A percentile compares a stretch with the other conserved stretches of the same genome.
Evolutionary conservation across 164 flowering plant species (phyloP).

Genomic region (Sedum album): DNA sequence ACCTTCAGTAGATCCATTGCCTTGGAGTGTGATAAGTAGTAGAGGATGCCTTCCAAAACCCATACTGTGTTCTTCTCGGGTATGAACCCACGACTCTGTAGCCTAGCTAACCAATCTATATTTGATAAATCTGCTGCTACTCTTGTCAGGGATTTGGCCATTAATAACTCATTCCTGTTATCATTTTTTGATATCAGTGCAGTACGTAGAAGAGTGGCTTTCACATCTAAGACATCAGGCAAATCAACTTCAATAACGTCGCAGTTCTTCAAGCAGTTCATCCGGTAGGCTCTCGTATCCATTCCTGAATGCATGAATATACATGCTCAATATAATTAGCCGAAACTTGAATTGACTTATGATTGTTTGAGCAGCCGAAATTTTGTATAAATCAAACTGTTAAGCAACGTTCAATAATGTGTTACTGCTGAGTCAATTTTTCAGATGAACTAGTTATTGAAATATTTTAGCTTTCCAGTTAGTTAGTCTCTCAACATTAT

Average conservation of each 20-base stretch:
- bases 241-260: constrained; percentile 72
- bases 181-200: constrained; percentile 39
- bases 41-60: constrained; percentile 82
- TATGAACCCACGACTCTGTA: constrained; percentile 55
- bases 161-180: constrained; percentile 24
- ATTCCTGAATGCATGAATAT: constrained; percentile 39
- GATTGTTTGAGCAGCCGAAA: neutral
- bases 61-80: constrained; percentile 70
- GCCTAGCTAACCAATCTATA: constrained; percentile 67
- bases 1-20: constrained; percentile 65
- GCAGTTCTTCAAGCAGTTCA: constrained; percentile 62
- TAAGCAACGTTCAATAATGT: neutral
- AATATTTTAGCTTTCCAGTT: neutral
- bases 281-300: constrained; percentile 82
- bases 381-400: neutral
- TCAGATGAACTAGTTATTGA: neutral
- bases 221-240: constrained; percentile 58
- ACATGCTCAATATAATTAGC: neutral
- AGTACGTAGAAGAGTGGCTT: constrained; percentile 52
- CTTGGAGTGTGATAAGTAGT: constrained; percentile 38
- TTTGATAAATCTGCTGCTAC: constrained; percentile 71
- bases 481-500: constrained; percentile 7
- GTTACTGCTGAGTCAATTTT: neutral
- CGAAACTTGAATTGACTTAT: neutral
- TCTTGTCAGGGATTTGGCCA: constrained; percentile 66